A percentile compares a stretch with the other conserved stretches of the same genome.
phyloP scores from a whole-genome alignment of 495 filamentous ascomycete species.

The Amphirosellinia nigrospora region DNA sequence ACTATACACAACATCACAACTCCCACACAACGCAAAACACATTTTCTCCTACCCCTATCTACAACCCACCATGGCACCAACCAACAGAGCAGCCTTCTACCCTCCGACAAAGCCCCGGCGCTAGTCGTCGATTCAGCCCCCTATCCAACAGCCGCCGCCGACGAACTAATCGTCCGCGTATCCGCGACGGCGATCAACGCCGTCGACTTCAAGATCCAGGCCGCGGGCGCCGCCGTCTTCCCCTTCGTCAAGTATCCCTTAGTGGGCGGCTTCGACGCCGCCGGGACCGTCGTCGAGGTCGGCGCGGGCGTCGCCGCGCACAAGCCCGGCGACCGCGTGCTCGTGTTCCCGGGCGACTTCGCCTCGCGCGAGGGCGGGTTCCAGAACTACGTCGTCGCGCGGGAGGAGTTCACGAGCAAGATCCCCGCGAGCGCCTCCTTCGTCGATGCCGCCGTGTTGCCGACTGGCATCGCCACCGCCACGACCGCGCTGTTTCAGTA shows the following conservation, averaged over 20 bases:
- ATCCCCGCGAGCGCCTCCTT: constrained; percentile 51
- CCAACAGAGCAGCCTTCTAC: constrained; percentile 18
- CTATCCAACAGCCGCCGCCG: constrained; percentile 28
- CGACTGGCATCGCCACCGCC: constrained; percentile 55
- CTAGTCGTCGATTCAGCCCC: constrained; percentile 9
- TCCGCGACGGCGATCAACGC: constrained; percentile 47
- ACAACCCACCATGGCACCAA: not conserved
- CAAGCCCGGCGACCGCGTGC: constrained; percentile 55
- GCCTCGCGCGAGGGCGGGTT: constrained; percentile 37
- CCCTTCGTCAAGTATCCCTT: constrained; percentile 47
- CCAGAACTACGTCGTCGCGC: constrained; percentile 47
- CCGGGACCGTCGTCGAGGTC: constrained; percentile 57
- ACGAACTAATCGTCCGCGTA: constrained; percentile 40
- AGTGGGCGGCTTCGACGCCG: constrained; percentile 58
- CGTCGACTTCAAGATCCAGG: constrained; percentile 47
- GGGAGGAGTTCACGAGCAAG: constrained; percentile 29
- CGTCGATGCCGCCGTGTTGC: constrained; percentile 52
- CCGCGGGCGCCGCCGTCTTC: constrained; percentile 32
- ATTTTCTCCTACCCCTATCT: too few species aligned
- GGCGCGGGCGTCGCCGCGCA: constrained; percentile 55
- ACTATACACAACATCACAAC: not conserved
- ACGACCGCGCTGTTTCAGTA: constrained; percentile 51
- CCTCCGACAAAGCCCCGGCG: not conserved
- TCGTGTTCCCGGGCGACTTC: constrained; percentile 34
- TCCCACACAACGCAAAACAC: too few species aligned